Conservation (phyloP, 441 rosid species). For the Daphne laureola region DNA sequence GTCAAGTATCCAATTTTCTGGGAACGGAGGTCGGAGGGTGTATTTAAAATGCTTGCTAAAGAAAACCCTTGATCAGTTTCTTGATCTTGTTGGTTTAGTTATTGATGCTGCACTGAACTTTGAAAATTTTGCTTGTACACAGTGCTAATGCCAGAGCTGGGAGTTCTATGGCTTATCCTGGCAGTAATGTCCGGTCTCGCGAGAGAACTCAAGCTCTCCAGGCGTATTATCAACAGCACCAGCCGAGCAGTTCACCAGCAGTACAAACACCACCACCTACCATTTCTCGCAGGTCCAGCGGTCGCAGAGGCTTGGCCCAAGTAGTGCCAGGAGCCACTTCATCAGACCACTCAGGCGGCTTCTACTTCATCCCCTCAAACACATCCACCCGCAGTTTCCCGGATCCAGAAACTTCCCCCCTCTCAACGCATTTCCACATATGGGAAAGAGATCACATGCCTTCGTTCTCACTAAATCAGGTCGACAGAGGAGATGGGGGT, state of each 20-base stretch:
- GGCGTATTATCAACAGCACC: conserved; percentile 79
- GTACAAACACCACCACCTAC: conserved; percentile 35
- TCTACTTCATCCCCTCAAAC: conserved; percentile 54
- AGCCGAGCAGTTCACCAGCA: conserved; percentile 42
- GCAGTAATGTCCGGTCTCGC: conserved; percentile 79
- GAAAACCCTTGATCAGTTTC: too few relatives aligned
- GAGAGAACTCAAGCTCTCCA: conserved; percentile 88
- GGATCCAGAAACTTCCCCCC: conserved; percentile 39
- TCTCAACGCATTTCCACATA: conserved; percentile 33
- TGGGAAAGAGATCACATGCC: conserved; percentile 78
- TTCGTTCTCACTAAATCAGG: conserved; percentile 45
- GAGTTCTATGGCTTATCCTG: conserved; percentile 72
- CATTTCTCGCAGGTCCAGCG: conserved; percentile 44
- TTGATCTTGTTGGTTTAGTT: too few relatives aligned
- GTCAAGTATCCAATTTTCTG: too few relatives aligned
- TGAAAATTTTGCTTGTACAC: conserved; percentile 3
- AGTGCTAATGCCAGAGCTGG: conserved; percentile 64
- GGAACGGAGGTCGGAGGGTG: too few relatives aligned
- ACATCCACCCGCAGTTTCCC: conserved; percentile 45
- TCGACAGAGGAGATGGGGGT: conserved; percentile 48
- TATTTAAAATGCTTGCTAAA: too few relatives aligned
- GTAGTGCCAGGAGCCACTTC: conserved; percentile 62
- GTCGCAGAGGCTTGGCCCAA: conserved; percentile 49
- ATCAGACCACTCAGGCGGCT: conserved; percentile 63
- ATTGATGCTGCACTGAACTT: neutral